Evolutionary conservation across 345 rosid species (phyloP).

Genomic region (Acer yangbiense): DNA sequence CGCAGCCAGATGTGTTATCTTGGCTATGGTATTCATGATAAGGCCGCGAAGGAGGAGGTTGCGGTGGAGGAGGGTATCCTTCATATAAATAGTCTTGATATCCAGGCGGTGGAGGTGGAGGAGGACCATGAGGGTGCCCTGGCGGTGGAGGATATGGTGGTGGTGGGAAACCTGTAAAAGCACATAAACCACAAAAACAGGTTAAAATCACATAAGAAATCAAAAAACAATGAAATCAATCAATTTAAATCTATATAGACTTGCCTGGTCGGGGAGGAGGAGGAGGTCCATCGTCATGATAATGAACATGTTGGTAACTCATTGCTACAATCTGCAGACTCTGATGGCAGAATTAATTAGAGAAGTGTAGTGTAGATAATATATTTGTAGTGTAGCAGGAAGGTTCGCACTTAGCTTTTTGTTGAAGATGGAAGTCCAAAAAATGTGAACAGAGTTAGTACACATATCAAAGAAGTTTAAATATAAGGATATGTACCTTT

Average conservation of each 20-base stretch:
- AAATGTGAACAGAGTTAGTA: not conserved
- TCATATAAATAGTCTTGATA: conserved; percentile 42
- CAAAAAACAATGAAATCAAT: not conserved
- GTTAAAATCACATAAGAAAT: not conserved
- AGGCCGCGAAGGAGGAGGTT: conserved; percentile 22
- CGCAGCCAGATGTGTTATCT: conserved; percentile 29
- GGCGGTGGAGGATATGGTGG: conserved; percentile 21
- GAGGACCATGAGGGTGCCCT: conserved; percentile 17
- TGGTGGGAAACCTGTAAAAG: conserved; percentile 29
- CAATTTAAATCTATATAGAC: not conserved
- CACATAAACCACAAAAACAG: not conserved
- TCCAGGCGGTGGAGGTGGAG: conserved; percentile 28
- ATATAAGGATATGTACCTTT: not conserved
- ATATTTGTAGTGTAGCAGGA: conserved; percentile 7
- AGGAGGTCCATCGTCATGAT: conserved; percentile 3
- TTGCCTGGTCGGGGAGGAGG: conserved; percentile 20
- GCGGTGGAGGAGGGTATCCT: conserved; percentile 23
- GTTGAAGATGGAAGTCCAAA: not conserved
- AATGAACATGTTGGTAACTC: conserved; percentile 34
- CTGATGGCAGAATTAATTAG: not conserved
- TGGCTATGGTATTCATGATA: conserved; percentile 4
- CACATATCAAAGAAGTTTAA: not conserved
- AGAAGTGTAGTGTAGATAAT: no score
- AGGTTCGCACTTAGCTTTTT: conserved; percentile 8
- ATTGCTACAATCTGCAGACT: conserved; percentile 10